Evolutionary conservation across 2,329 filamentous ascomycete genomes (phyloP).

Genomic region (Teratosphaeria pseudoeucalypti): DNA sequence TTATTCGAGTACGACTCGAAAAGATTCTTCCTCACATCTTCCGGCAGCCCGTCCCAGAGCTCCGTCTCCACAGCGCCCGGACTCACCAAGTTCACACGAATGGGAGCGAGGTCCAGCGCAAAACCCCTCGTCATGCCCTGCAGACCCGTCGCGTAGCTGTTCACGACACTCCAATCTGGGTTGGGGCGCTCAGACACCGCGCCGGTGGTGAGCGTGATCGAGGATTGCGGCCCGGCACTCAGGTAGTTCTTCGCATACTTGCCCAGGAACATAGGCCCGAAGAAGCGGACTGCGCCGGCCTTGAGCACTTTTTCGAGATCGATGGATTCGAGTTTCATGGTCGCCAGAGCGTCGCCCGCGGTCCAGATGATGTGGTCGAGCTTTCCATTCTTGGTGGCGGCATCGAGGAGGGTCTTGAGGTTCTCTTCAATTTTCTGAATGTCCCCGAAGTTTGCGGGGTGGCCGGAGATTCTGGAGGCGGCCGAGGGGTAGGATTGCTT

Average conservation of each 20-base stretch:
- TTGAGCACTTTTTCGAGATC: slow-evolving; percentile 31
- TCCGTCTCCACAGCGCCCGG: slow-evolving; percentile 44
- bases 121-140: slow-evolving; percentile 46
- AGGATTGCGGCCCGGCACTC: slow-evolving; percentile 31
- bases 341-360: slow-evolving; percentile 40
- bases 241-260: slow-evolving; percentile 41
- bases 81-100: slow-evolving; percentile 52
- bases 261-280: slow-evolving; percentile 42
- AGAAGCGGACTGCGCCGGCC: slow-evolving; percentile 41
- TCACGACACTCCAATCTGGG: slow-evolving; percentile 42
- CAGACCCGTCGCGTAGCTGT: slow-evolving; percentile 40
- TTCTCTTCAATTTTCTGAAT: slow-evolving; percentile 37
- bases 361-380: slow-evolving; percentile 51
- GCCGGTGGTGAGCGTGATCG: slow-evolving; percentile 49
- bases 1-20: slow-evolving; percentile 19
- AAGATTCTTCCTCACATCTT: slow-evolving; percentile 15
- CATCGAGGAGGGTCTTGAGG: slow-evolving; percentile 36
- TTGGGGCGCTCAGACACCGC: slow-evolving; percentile 41
- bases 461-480: slow-evolving; percentile 30
- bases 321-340: slow-evolving; percentile 32
- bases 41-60: slow-evolving; percentile 27
- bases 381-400: slow-evolving; percentile 12
- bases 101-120: slow-evolving; percentile 52
- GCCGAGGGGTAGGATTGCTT: slow-evolving; percentile 34
- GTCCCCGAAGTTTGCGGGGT: slow-evolving; percentile 40